Evolutionary conservation across 2,329 filamentous ascomycete species (phyloP), one percentile per base, ranked within the genome.

Genomic region (Aspergillus oerlinghausenensis): DNA sequence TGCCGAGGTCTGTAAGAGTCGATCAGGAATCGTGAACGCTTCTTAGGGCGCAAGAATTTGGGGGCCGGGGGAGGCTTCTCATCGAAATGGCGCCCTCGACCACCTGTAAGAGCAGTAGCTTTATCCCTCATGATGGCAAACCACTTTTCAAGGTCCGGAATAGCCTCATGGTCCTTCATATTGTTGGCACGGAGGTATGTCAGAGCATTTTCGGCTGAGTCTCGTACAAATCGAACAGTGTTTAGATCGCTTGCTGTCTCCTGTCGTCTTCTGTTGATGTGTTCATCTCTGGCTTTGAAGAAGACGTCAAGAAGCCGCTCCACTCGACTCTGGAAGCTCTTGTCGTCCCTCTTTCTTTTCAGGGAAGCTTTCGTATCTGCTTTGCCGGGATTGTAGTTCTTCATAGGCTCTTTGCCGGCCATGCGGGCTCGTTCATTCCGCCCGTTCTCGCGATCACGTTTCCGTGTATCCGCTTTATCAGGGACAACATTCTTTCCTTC

Each of bases 191-290:
- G 43, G 23, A 47, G 43, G 11, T 47, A 47, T 47, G 43, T 26
- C 17, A 76, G 63, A 1, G 70, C 65, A 53, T 77, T 77, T 55
- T 78, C 75, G 5, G 75, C 74, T 1, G 73, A 77, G 60, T 78
- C 75, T 3, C 75, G 73, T 26, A 79, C 70, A 51, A 77, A 78
- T 50, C 72, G 72, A 25, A 73, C 72, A 1, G 69, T 63, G 23
- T 64, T 60, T 38, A 65, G 60, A 32, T 63, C 63, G 3, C 63
- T 56, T 3, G 63, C 54, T 29, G 63, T 66, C 29, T 70, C 59
- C 29, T 53, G 58, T 40, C 65, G 54, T 40, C 65, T 62, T 29
- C 69, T 57, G 4, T 58, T 60, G 55, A 71, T 65, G 60, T 73
- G 75, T 5, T 78, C 74, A 1, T 65, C 59, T 54, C 73, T 72